Percentiles rank a stretch among this genome's conserved stretches.
phyloP scores from a whole-genome alignment of 1,284 basidiomycete species.

The Ceratobasidium sp. region DNA sequence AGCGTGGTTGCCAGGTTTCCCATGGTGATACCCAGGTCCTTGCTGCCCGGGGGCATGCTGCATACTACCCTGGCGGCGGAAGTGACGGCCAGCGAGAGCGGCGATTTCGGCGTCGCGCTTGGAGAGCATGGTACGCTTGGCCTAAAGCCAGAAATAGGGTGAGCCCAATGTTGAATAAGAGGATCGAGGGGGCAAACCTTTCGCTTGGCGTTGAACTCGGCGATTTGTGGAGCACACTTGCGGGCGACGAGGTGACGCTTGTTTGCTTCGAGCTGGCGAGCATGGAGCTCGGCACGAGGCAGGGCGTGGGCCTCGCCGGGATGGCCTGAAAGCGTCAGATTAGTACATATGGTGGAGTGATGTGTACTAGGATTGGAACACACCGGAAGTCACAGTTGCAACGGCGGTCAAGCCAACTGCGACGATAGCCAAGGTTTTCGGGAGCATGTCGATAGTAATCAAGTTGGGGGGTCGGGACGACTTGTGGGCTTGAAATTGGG shows the following conservation, averaged over 20 bases:
- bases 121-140: conserved; percentile 29
- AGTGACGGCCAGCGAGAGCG: conserved; percentile 33
- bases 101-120: conserved; percentile 7
- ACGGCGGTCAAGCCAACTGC: conserved; percentile 29
- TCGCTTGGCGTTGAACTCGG: conserved; percentile 44
- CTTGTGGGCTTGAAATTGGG: background rate
- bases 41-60: conserved; percentile 2
- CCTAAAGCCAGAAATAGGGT: background rate
- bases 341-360: background rate
- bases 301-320: conserved; percentile 28
- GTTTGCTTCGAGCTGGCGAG: conserved; percentile 41
- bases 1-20: background rate
- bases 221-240: conserved; percentile 44
- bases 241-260: conserved; percentile 37
- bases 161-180: background rate
- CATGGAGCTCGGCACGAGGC: conserved; percentile 31
- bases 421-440: conserved; percentile 34
- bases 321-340: conserved; percentile 1
- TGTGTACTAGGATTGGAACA: background rate
- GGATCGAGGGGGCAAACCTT: conserved; percentile 4
- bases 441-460: conserved; percentile 9
- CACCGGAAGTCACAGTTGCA: conserved; percentile 25
- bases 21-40: background rate
- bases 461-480: background rate
- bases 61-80: conserved; percentile 29